Evolutionary conservation across 805 yeast species (phyloP), one percentile per base, ranked within the genome.

Genomic region (Wickerhamiella galacta): DNA sequence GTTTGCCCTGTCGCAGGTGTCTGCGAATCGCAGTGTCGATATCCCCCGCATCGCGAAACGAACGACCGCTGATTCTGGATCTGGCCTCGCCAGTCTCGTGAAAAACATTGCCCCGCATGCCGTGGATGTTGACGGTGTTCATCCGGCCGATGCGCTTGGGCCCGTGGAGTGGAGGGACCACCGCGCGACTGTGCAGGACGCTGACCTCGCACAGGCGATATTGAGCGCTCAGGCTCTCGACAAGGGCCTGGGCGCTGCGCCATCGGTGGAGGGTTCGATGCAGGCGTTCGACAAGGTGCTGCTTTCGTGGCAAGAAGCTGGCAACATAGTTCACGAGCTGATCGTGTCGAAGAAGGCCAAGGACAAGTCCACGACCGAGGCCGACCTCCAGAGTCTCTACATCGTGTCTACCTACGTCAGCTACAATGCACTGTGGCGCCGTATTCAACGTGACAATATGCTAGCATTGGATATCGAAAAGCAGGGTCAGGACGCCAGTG

Each of bases 351-450:
- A 51, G 31, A 50, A 49, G 20, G 36, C 46, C 23, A 6, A 18
- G 28, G 16, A 35, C 30, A 4, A 31, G 30, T 14, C 36, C 30
- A 59, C 53, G 25, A 54, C 48, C 16, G 75, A 67, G 35, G 68
- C 63, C 28, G 72, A 68, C 31, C 69, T 64, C 34, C 68, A 68
- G 30, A 82, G 81, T 51, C 67, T 75, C 39, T 80, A 83, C 47
- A 72, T 87, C 41, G 54, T 83, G 27, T 58, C 71, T 36, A 78
- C 95, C 0, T 87, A 66, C 53, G 68, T 83, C 45, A 72, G 70
- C 45, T 87, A 77, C 57, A 68, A 72, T 44, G 58, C 69, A 39
- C 56, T 77, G 29, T 58, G 77, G 36, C 65, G 76, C 21, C 70
- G 80, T 39, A 66, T 82, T 31, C 68, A 72, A 49, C 72, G 96